Evolutionary conservation across 768 basidiomycete species (phyloP).

Genomic region (Chalciporus chontae): DNA sequence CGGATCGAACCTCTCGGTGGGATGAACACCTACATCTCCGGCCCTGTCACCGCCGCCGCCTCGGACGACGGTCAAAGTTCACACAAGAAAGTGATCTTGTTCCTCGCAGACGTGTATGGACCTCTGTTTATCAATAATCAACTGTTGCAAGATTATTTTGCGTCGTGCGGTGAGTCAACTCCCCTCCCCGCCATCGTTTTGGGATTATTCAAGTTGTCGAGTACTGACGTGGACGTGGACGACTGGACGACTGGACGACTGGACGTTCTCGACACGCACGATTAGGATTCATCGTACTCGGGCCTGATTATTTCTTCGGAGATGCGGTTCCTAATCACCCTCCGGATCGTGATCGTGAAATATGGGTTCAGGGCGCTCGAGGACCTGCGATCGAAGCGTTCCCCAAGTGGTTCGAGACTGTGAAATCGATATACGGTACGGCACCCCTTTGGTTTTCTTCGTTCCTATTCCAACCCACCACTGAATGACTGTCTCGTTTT

Average conservation of each 20-base stretch:
- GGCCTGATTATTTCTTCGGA: slow-evolving; percentile 61
- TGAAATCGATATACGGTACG: slow-evolving; percentile 45
- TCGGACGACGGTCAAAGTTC: too few species aligned
- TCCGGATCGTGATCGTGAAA: slow-evolving; percentile 30
- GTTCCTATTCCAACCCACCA: too few species aligned
- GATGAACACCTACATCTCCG: slow-evolving; percentile 53
- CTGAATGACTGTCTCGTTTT: neutral
- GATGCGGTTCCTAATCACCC: slow-evolving; percentile 41
- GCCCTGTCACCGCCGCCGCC: too few species aligned
- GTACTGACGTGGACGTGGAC: too few species aligned
- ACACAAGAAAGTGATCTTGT: slow-evolving; percentile 48
- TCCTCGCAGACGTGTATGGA: slow-evolving; percentile 54
- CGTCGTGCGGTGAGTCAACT: slow-evolving; percentile 45
- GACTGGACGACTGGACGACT: too few species aligned
- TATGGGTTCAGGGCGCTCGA: slow-evolving; percentile 41
- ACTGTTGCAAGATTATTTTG: slow-evolving; percentile 60
- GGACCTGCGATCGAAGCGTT: slow-evolving; percentile 36
- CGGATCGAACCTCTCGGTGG: slow-evolving; percentile 42
- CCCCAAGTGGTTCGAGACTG: slow-evolving; percentile 48
- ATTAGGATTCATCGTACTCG: slow-evolving; percentile 54
- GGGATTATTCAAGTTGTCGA: neutral
- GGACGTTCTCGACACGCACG: too few species aligned
- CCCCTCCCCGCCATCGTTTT: neutral
- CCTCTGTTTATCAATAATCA: slow-evolving; percentile 54
- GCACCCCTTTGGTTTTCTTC: too few species aligned